phyloP scores from a whole-genome alignment of 2,329 filamentous ascomycete species.

The Phoma sp. region DNA sequence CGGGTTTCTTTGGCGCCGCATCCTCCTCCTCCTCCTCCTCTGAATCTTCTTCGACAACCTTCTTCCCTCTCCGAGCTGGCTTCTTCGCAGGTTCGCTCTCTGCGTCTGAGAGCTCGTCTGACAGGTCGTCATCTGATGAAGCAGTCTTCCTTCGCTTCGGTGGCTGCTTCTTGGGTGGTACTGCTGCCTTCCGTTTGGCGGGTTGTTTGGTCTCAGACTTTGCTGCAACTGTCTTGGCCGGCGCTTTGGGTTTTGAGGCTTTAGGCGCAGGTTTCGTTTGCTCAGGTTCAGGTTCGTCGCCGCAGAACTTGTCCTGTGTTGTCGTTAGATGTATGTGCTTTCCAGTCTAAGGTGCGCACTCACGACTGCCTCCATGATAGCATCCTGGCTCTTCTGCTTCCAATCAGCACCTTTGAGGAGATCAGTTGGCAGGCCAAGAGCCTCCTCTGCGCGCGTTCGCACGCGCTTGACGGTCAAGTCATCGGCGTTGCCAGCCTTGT shows the following conservation, averaged over 20 bases:
- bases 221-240: constrained; percentile 15
- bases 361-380: constrained; percentile 42
- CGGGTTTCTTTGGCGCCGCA: constrained; percentile 15
- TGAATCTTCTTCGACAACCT: constrained; percentile 38
- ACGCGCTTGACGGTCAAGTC: constrained; percentile 66
- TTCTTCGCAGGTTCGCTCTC: constrained; percentile 40
- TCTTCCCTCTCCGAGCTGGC: constrained; percentile 31
- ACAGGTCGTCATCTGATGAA: constrained; percentile 42
- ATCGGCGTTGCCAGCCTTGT: constrained; percentile 54
- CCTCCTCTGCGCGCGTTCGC: constrained; percentile 60
- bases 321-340: constrained; percentile 5
- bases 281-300: constrained; percentile 32
- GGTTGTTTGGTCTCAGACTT: constrained; percentile 36
- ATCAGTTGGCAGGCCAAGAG: constrained; percentile 59
- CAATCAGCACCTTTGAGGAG: constrained; percentile 65
- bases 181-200: constrained; percentile 42
- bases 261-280: constrained; percentile 23
- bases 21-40: constrained; percentile 41
- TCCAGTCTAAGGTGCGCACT: constrained; percentile 1
- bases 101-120: constrained; percentile 32
- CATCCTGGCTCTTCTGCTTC: constrained; percentile 60
- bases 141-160: constrained; percentile 42
- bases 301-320: constrained; percentile 37
- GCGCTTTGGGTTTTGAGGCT: constrained; percentile 2
- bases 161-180: constrained; percentile 37